Percentiles rank a stretch among this genome's conserved stretches.
Conservation (phyloP, 352 stramenopile species). For the Globisporangium iwayamae region DNA sequence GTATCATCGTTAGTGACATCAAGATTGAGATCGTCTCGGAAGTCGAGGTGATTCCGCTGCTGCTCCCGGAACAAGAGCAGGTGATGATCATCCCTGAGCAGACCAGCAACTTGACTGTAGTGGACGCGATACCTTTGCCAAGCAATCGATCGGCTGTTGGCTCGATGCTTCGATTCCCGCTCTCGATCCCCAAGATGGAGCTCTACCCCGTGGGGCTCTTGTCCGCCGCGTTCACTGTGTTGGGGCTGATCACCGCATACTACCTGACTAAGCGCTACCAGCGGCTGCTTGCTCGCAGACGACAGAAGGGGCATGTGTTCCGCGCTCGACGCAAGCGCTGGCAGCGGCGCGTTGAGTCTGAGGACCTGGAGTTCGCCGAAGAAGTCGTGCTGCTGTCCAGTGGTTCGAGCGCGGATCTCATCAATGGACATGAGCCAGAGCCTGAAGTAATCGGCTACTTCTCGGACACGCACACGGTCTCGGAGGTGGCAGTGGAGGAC, state of each 20-base stretch:
- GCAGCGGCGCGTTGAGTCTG: constrained; percentile 18
- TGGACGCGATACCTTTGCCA: not conserved
- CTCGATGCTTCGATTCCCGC: not conserved
- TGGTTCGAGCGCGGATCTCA: not conserved
- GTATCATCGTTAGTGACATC: not conserved
- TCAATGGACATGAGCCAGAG: constrained; percentile 12
- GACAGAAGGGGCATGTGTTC: constrained; percentile 7
- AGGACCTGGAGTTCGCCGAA: constrained; percentile 30
- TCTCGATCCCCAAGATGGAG: constrained; percentile 7
- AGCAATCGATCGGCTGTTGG: not conserved
- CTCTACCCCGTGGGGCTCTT: constrained; percentile 6
- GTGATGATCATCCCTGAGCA: not conserved
- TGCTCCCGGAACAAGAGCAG: not conserved
- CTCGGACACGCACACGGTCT: constrained; percentile 1
- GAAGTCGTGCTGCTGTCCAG: constrained; percentile 39
- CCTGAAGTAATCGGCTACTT: constrained; percentile 11
- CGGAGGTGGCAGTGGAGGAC: not conserved
- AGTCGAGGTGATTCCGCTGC: not conserved
- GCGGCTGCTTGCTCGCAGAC: constrained; percentile 13
- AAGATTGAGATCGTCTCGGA: constrained; percentile 3
- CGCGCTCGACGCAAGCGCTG: constrained; percentile 27
- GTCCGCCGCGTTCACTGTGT: constrained; percentile 4
- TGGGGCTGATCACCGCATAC: constrained; percentile 24
- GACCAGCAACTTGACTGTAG: not conserved
- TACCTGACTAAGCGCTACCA: constrained; percentile 26